Evolutionary conservation across 1,284 basidiomycete genomes (phyloP).

Genomic region (Cryptococcus sp.): DNA sequence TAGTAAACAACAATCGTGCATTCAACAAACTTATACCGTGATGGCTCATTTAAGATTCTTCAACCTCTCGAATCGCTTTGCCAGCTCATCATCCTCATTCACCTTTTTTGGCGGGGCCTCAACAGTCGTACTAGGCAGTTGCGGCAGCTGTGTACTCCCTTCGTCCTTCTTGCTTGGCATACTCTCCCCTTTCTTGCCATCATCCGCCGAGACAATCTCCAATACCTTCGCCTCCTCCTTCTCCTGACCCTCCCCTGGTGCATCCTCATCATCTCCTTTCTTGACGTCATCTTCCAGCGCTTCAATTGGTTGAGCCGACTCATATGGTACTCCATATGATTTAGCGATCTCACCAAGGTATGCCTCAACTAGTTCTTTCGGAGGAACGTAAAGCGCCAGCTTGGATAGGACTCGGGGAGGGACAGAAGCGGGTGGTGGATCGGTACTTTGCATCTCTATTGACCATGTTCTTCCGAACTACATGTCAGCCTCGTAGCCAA

Average conservation of each 20-base stretch:
- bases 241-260: constrained; percentile 6
- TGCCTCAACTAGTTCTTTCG: constrained; percentile 71
- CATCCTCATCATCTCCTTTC: constrained; percentile 20
- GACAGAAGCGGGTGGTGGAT: constrained; percentile 51
- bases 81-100: constrained; percentile 40
- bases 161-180: constrained; percentile 1
- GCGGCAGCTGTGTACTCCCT: background rate
- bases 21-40: too few relatives aligned
- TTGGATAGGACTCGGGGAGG: constrained; percentile 57
- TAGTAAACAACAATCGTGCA: too few relatives aligned
- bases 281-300: constrained; percentile 1
- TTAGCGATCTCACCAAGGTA: constrained; percentile 83
- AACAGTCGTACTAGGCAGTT: constrained; percentile 3
- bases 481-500: background rate
- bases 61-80: constrained; percentile 38
- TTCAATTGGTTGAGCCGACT: constrained; percentile 39
- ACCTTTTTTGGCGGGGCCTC: constrained; percentile 20
- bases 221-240: background rate
- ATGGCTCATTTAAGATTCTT: constrained; percentile 28
- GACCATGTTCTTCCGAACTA: constrained; percentile 45
- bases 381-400: constrained; percentile 64
- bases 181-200: constrained; percentile 1
- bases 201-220: constrained; percentile 5
- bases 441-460: constrained; percentile 46
- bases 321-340: constrained; percentile 75